Base-by-base conservation (phyloP, 192 early-diverging fungal species). In the Funneliformis geosporum region DNA sequence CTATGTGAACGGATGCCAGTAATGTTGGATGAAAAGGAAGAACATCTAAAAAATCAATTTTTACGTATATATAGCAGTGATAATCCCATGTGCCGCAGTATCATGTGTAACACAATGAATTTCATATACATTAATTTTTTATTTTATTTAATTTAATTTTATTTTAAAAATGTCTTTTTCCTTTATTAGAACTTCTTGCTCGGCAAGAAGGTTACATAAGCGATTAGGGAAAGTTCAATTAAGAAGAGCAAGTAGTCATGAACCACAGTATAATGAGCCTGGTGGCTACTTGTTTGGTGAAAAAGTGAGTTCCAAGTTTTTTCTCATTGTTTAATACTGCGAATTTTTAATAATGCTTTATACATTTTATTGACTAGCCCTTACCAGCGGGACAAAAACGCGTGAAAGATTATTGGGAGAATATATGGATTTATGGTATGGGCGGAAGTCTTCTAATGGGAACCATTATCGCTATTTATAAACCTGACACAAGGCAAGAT, bases 371-470 rank as follows among this genome's bases (percentile, higher is more conserved):
- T 71, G 14, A 8, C 3, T 82, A 91, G 87, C 84, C 83, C 50
- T 78, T 82, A 11, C 59, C 85, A 81, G 85, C 88, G 3, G 92
- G 92, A 66, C 81, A 89, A 79, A 92, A 92, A 84, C 89, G 89
- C 79, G 87, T 91, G 60, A 90, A 88, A 79, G 94, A 93, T 61
- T 89, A 90, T 74, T 95, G 94, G 94, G 94, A 95, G 84, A 82
- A 82, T 61, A 70, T 90, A 60, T 93, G 85, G 81, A 82, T 86
- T 40, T 89, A 88, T 72, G 92, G 91, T 43, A 88, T 92, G 80
- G 73, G 86, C 11, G 89, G 92, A 33, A 86, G 88, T 43, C 88
- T 93, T 76, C 79, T 79, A 14, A 66, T 92, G 68, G 88, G 87
- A 18, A 81, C 85, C 16, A 81, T 85, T 42, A 82, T 88, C 23